These are phyloP conservation scores for Ceratorhiza oryzae-sativae DNA, from an alignment of 1,284 basidiomycete genomes.

Conservation along the genomic window DNA sequence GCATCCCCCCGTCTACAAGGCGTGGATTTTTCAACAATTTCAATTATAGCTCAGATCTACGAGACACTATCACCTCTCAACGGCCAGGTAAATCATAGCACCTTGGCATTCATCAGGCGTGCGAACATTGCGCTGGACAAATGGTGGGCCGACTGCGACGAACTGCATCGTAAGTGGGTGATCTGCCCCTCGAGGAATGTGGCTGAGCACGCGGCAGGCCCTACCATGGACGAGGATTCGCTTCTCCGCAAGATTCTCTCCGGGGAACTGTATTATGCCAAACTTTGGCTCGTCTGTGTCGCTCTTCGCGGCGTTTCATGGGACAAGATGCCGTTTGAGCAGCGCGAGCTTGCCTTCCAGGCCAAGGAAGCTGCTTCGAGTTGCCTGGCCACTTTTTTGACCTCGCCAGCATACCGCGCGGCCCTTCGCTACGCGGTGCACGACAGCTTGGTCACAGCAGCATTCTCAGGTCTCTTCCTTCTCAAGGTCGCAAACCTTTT, in stretches of 20 bases:
- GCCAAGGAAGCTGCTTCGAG: constrained; percentile 90
- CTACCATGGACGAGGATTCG: constrained; percentile 82
- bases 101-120: constrained; percentile 83
- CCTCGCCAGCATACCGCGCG: constrained; percentile 77
- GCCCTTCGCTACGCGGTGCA: constrained; percentile 89
- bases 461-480: constrained; percentile 90
- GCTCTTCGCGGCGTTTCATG: constrained; percentile 88
- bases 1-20: constrained; percentile 38
- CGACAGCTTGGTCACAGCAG: constrained; percentile 88
- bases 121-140: constrained; percentile 85
- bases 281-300: constrained; percentile 92
- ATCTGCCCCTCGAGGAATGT: background rate
- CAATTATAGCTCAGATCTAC: constrained; percentile 77
- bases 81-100: constrained; percentile 84
- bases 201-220: constrained; percentile 55
- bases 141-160: constrained; percentile 89
- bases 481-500: constrained; percentile 91
- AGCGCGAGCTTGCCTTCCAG: constrained; percentile 91
- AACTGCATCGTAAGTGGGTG: constrained; percentile 68
- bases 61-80: constrained; percentile 86
- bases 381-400: constrained; percentile 81
- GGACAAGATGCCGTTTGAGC: constrained; percentile 94
- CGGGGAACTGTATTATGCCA: constrained; percentile 88
- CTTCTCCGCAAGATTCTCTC: constrained; percentile 84
- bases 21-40: constrained; percentile 15